These are phyloP conservation scores for Canna indica DNA, from an alignment of 176 grass and related monocot species.

Conservation along the genomic window DNA sequence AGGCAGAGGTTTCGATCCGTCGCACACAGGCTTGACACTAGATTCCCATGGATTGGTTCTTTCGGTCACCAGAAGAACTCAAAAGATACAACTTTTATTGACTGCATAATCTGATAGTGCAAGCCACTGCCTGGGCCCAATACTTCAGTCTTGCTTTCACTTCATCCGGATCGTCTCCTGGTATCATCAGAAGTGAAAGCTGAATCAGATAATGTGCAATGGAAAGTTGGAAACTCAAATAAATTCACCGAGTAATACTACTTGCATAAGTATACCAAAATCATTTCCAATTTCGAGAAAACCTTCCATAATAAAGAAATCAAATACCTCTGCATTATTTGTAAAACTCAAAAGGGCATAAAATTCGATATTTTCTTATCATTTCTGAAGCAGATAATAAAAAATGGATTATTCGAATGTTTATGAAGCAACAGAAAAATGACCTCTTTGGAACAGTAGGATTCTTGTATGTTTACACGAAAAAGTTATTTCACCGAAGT, in stretches of 20 bases:
- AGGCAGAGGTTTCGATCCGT: background rate
- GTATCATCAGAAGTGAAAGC: background rate
- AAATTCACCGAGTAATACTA: background rate
- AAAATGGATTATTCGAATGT: background rate
- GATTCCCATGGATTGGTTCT: background rate
- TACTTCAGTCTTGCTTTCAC: constrained; percentile 9
- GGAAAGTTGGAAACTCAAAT: background rate
- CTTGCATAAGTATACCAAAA: too few species aligned
- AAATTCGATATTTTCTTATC: background rate
- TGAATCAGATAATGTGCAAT: background rate
- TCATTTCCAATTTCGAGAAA: background rate
- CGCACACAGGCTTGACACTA: background rate
- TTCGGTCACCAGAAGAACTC: background rate
- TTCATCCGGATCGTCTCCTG: constrained; percentile 7
- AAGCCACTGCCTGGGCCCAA: constrained; percentile 2
- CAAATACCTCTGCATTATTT: background rate
- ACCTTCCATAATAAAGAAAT: background rate
- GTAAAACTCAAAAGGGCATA: background rate
- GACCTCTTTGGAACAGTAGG: background rate
- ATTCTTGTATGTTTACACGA: too few species aligned
- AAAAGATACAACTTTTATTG: background rate
- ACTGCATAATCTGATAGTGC: constrained; percentile 5
- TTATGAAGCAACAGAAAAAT: background rate
- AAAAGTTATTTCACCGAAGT: too few species aligned
- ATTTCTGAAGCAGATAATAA: background rate